Evolutionary conservation across 164 flowering plant genomes (phyloP).

Genomic region (Saururus chinensis): DNA sequence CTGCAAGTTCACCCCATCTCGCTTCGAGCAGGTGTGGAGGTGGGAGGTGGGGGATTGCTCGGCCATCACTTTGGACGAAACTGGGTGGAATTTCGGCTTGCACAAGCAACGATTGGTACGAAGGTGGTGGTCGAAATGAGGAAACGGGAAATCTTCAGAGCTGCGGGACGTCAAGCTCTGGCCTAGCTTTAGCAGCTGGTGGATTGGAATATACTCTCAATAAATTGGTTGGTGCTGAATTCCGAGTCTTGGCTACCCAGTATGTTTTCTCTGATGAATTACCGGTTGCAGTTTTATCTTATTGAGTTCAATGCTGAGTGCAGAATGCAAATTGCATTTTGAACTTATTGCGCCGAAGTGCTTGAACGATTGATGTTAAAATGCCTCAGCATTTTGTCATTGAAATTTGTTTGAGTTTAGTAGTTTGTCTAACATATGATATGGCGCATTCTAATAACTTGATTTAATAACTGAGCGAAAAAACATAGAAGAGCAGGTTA

Average conservation of each 20-base stretch:
- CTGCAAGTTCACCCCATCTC: too few relatives aligned
- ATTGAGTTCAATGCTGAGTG: neutral
- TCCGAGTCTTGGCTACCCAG: neutral
- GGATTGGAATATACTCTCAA: slow-evolving; percentile 47
- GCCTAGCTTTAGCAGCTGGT: slow-evolving; percentile 2
- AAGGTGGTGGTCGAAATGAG: slow-evolving; percentile 11
- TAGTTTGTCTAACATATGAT: too few relatives aligned
- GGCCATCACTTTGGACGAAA: neutral
- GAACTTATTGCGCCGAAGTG: neutral
- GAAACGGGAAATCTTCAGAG: slow-evolving; percentile 30
- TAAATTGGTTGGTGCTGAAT: slow-evolving; percentile 35
- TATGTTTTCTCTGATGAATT: neutral
- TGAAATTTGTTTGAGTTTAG: too few relatives aligned
- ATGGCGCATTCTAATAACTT: too few relatives aligned
- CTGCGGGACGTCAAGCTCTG: slow-evolving; percentile 18
- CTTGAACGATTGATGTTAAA: too few relatives aligned
- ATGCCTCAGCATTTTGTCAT: too few relatives aligned
- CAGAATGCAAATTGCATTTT: neutral
- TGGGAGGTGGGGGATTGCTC: too few relatives aligned
- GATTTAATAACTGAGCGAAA: too few relatives aligned
- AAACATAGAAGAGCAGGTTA: too few relatives aligned
- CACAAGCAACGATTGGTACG: slow-evolving; percentile 12
- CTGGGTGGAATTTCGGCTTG: slow-evolving; percentile 13
- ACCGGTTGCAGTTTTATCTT: neutral
- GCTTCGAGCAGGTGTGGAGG: too few relatives aligned